Base-by-base conservation (phyloP, 2,329 filamentous ascomycete species). In the Curvularia hawaiiensis region DNA sequence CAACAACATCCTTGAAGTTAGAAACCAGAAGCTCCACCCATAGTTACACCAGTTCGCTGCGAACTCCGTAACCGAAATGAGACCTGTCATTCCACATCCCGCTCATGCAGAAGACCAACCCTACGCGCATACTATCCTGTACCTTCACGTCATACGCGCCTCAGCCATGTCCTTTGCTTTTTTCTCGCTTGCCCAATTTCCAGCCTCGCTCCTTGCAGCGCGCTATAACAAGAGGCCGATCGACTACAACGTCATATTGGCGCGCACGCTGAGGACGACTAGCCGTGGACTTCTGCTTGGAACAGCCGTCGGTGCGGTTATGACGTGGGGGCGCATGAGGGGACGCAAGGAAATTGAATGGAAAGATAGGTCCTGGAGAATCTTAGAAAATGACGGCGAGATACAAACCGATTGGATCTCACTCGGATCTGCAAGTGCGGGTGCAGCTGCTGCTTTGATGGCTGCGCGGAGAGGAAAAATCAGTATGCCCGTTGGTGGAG, bases 31-130 rank as follows among this genome's bases (percentile, higher is more conserved):
- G 18, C 11, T 46, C 30, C 31, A 20, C 31, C 30, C 30, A 46
- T 28, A 46, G 14, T 26, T 8, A n/a, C 11, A 6, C 30, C 39
- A 44, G 26, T n/a, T 22, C 38, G 3, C 22, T 20, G 6, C 28
- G 8, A 35, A 3, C 4, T 6, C 18, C 12, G 18, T 11, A 35
- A 33, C 14, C 45, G 54, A 54, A 24, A 86, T 87, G 84, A 85
- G 83, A 4, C 82, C 81, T 56, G 80, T 83, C 70, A 79, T 77
- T 71, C 84, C 84, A 6, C 84, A 85, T 66, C 56, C 84, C 4
- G 60, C 79, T 50, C 86, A 86, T 71, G 85, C 85, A 30, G 87
- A 90, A 76, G 87, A 89, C 70, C 87, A 90, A 63, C 81, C 82
- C 31, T 76, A 81, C 58, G 67, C 81, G 8, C 77, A 76, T 59